Conservation (phyloP, 2,329 filamentous ascomycete species). For the Fusarium oligoseptatum region DNA sequence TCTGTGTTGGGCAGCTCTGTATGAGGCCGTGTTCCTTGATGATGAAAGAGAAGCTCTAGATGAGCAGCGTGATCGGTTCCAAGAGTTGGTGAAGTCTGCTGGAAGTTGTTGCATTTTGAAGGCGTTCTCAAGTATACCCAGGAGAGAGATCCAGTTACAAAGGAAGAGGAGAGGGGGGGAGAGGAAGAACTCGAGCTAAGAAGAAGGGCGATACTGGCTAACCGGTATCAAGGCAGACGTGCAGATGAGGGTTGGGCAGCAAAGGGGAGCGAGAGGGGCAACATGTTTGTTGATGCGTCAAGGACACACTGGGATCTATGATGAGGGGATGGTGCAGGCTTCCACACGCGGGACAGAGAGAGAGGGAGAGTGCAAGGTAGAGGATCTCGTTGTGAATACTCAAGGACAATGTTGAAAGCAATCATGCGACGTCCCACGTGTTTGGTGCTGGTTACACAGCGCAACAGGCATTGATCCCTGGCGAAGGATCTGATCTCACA, state of each 20-base stretch:
- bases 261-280: neutral
- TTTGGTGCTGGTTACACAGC: neutral
- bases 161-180: neutral
- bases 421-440: neutral
- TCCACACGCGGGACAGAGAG: neutral
- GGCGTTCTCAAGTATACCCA: conserved; percentile 1
- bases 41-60: conserved; percentile 15
- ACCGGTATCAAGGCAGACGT: neutral
- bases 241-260: neutral
- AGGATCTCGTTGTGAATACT: neutral
- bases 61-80: conserved; percentile 7
- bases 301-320: neutral
- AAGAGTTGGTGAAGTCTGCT: neutral
- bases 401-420: neutral
- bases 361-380: neutral
- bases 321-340: neutral
- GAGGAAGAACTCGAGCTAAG: neutral
- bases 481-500: neutral
- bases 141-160: neutral
- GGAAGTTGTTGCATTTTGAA: neutral
- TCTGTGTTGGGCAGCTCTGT: conserved; percentile 19
- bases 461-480: neutral
- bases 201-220: neutral
- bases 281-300: neutral
- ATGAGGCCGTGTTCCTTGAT: conserved; percentile 9